phyloP scores from a whole-genome alignment of 106 monocot species.

The Amphibolis antarctica region DNA sequence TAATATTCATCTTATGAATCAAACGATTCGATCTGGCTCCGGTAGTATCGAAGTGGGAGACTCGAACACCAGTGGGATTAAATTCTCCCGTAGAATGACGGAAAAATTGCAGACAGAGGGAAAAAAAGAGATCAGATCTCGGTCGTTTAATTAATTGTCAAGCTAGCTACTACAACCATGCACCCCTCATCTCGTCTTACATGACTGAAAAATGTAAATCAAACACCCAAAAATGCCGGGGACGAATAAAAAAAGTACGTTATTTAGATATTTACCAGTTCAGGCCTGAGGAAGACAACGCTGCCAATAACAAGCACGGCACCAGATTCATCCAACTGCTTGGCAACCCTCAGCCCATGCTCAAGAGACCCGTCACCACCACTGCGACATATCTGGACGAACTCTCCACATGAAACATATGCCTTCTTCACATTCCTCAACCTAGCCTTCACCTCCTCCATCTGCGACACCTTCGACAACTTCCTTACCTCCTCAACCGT shows the following conservation, averaged over 20 bases:
- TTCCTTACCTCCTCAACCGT: not conserved
- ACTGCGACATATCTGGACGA: slow-evolving; percentile 34
- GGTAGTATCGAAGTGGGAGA: too few relatives aligned
- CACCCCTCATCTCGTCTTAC: not conserved
- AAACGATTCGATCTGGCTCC: too few relatives aligned
- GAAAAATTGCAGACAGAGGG: not conserved
- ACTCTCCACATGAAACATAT: slow-evolving; percentile 38
- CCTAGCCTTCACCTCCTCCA: slow-evolving; percentile 44
- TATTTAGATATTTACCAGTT: slow-evolving; percentile 28
- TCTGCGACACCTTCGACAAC: slow-evolving; percentile 12
- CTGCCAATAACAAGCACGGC: slow-evolving; percentile 59
- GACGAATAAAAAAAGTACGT: not conserved
- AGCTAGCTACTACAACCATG: too few relatives aligned
- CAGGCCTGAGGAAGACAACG: slow-evolving; percentile 60
- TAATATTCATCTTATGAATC: too few relatives aligned
- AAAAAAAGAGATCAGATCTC: slow-evolving; percentile 4
- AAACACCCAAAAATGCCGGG: not conserved
- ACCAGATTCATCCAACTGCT: slow-evolving; percentile 55
- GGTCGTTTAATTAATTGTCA: not conserved
- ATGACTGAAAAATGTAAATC: not conserved
- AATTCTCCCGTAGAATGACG: slow-evolving; percentile 1
- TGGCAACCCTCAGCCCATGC: slow-evolving; percentile 34
- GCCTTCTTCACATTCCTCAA: slow-evolving; percentile 20
- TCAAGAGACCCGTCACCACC: slow-evolving; percentile 22
- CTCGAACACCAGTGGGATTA: too few relatives aligned